phyloP scores from a whole-genome alignment of 257 asterid species.

The Catharanthus roseus region DNA sequence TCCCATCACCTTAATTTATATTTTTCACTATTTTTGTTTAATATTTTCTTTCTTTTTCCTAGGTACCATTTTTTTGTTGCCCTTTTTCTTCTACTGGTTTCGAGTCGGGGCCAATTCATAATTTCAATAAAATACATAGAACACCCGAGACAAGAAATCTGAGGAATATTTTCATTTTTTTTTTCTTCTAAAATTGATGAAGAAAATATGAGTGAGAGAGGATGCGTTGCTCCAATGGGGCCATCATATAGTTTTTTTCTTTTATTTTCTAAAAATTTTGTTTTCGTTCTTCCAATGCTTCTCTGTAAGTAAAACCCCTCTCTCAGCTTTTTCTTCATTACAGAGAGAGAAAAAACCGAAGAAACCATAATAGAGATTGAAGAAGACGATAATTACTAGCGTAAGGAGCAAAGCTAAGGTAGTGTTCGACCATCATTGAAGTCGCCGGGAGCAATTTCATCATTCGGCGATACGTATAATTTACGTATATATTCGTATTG shows the following conservation, averaged over 20 bases:
- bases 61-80: no score
- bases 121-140: conserved; percentile 8
- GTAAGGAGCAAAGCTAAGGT: conserved; percentile 6
- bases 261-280: neutral
- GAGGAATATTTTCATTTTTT: neutral
- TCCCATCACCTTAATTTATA: no score
- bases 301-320: conserved; percentile 17
- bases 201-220: neutral
- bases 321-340: neutral
- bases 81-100: no score
- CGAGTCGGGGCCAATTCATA: neutral
- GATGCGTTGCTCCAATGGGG: conserved; percentile 2
- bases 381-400: neutral
- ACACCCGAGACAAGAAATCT: neutral
- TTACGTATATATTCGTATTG: neutral
- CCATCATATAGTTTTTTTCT: neutral
- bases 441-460: conserved; percentile 4
- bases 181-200: neutral
- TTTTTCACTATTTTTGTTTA: no score
- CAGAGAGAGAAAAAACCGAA: neutral
- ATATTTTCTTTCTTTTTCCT: no score
- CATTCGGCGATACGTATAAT: conserved; percentile 9
- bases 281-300: neutral
- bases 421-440: conserved; percentile 5
- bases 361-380: neutral